Evolutionary conservation across 2,329 filamentous ascomycete species (phyloP).

Genomic region (Ophiostoma sp.): DNA sequence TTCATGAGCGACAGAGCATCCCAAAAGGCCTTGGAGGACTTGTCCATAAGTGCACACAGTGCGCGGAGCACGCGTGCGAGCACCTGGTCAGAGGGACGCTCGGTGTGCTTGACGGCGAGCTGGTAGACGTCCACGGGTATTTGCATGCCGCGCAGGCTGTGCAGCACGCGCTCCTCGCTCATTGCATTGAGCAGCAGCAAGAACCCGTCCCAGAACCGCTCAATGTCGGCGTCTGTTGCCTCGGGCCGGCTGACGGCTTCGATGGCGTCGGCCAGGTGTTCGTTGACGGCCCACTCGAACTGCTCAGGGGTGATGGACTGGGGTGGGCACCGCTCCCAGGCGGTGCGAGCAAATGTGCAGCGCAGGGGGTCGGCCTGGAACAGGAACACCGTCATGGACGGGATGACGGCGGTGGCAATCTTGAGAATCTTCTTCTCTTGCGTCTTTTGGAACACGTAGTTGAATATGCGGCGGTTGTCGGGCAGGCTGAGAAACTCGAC

Average conservation of each 20-base stretch:
- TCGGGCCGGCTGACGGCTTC: conserved; percentile 52
- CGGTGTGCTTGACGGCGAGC: conserved; percentile 49
- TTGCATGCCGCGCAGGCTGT: conserved; percentile 73
- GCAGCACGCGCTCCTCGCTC: conserved; percentile 66
- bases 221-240: conserved; percentile 45
- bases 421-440: conserved; percentile 75
- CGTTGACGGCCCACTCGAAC: conserved; percentile 82
- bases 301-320: conserved; percentile 60
- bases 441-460: conserved; percentile 74
- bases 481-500: conserved; percentile 64
- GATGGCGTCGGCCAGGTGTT: conserved; percentile 64
- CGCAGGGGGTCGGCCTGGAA: conserved; percentile 65
- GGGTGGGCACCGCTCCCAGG: conserved; percentile 61
- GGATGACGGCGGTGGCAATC: conserved; percentile 64
- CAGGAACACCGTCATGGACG: conserved; percentile 78
- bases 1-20: conserved; percentile 77
- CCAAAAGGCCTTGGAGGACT: conserved; percentile 78
- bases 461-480: conserved; percentile 57
- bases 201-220: conserved; percentile 74
- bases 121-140: conserved; percentile 67
- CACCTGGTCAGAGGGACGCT: conserved; percentile 50
- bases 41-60: conserved; percentile 65
- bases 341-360: conserved; percentile 60
- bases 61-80: conserved; percentile 65
- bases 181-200: conserved; percentile 68